Evolutionary conservation across 257 asterid species (phyloP).

Genomic region (Nicotiana paniculata): DNA sequence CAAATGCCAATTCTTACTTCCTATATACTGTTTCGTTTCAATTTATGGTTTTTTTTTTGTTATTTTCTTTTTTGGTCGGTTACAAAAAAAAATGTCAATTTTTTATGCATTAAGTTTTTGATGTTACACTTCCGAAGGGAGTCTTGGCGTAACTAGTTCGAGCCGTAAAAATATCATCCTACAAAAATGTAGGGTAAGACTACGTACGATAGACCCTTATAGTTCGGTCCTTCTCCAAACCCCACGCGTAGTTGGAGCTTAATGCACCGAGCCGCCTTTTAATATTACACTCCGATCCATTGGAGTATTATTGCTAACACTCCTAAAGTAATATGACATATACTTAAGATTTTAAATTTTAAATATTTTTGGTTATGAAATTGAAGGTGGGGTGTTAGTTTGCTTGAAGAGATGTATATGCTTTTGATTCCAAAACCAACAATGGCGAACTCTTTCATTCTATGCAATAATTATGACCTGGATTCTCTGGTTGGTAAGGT

Average conservation of each 20-base stretch:
- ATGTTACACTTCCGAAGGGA: too few relatives aligned
- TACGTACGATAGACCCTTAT: rapidly evolving
- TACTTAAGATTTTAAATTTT: too few relatives aligned
- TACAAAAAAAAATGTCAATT: neutral
- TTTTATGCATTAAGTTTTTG: neutral
- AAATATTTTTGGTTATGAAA: neutral
- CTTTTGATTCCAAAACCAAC: neutral
- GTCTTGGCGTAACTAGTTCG: too few relatives aligned
- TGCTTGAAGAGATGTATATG: neutral
- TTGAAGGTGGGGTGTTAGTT: neutral
- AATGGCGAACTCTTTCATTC: neutral
- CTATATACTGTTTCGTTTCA: neutral
- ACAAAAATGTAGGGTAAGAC: rapidly evolving
- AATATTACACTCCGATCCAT: too few relatives aligned
- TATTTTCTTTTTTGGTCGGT: neutral
- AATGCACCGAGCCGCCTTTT: too few relatives aligned
- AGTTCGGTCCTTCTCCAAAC: too few relatives aligned
- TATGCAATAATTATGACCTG: neutral
- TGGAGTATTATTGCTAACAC: too few relatives aligned
- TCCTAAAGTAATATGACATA: too few relatives aligned
- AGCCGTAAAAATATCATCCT: too few relatives aligned
- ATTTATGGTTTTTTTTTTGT: neutral
- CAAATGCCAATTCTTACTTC: neutral
- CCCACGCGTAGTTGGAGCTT: too few relatives aligned
- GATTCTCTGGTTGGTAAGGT: neutral